Evolutionary conservation across 1,284 basidiomycete genomes (phyloP), one percentile per base, ranked within the genome.

Genomic region (Ustilago esculenta): DNA sequence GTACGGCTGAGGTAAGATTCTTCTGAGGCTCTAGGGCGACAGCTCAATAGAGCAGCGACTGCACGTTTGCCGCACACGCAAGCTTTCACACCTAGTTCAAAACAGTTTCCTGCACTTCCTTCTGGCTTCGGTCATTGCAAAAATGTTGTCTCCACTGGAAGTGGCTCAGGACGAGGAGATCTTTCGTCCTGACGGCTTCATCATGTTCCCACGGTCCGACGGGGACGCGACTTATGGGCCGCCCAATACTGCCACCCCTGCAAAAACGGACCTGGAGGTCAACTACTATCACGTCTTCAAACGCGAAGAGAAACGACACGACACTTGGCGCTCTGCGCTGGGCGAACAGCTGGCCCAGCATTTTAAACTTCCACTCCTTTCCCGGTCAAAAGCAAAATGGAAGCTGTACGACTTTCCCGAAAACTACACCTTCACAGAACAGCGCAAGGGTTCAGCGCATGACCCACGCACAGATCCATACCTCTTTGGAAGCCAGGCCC

Each of bases 111-210:
- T n/a, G n/a, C n/a, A n/a, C n/a, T n/a, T n/a, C n/a, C n/a, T n/a
- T n/a, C n/a, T n/a, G n/a, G n/a, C n/a, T n/a, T n/a, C n/a, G n/a
- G n/a, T n/a, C n/a, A n/a, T n/a, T n/a, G n/a, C n/a, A 34, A 46
- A 20, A 33, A 59, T 71, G 61, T 23, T 71, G 32, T 17, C 37
- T 3, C 33, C 21, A n/a, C 44, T 46, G 21, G 51, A 72, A 18
- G 69, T 60, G 4, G 69, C 69, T 3, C 21, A 49, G 37, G 67
- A 73, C 54, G 63, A 58, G 29, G 41, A 35, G 34, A 64, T 76
- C 46, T 76, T 76, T 20, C 64, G 53, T 29, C 60, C 73, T 11
- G 60, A 74, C 30, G 74, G 74, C 4, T 56, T 54, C 49, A 74
- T 76, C 54, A 32, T 53, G 33, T 53, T 76, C 18, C 72, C 64